Evolutionary conservation across 306 rosid species (phyloP).

Genomic region (Vigna trinervia): DNA sequence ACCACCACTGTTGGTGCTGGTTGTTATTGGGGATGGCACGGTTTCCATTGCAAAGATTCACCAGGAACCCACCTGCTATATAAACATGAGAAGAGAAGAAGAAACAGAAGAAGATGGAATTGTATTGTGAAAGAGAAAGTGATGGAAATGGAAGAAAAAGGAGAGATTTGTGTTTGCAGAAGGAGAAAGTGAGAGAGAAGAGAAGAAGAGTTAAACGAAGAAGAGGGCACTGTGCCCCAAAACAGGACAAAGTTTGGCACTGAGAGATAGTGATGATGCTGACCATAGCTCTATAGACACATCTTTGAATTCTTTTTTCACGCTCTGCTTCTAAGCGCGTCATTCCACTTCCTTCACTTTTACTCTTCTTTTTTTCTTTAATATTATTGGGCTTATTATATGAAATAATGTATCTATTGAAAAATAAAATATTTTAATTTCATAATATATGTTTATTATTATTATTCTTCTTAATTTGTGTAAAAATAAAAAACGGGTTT

Average conservation of each 20-base stretch:
- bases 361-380: no score
- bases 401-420: no score
- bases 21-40: slow-evolving; percentile 14
- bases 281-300: background rate
- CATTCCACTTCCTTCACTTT: background rate
- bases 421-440: no score
- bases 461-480: no score
- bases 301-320: background rate
- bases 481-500: no score
- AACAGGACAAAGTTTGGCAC: slow-evolving; percentile 79
- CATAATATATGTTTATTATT: no score
- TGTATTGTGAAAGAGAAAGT: no score
- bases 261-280: slow-evolving; percentile 7
- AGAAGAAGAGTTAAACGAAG: background rate
- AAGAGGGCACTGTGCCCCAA: slow-evolving; percentile 41
- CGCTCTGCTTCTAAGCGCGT: background rate
- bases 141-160: slow-evolving; percentile 16
- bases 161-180: slow-evolving; percentile 30
- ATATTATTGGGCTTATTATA: no score
- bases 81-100: background rate
- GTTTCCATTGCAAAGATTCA: background rate
- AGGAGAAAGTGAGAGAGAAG: slow-evolving; percentile 14
- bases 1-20: background rate
- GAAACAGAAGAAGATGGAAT: no score
- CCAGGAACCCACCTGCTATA: background rate